Percentiles rank a stretch among this genome's conserved stretches.
Conservation (phyloP, 2,329 filamentous ascomycete species). For the Leptographium lundbergii region DNA sequence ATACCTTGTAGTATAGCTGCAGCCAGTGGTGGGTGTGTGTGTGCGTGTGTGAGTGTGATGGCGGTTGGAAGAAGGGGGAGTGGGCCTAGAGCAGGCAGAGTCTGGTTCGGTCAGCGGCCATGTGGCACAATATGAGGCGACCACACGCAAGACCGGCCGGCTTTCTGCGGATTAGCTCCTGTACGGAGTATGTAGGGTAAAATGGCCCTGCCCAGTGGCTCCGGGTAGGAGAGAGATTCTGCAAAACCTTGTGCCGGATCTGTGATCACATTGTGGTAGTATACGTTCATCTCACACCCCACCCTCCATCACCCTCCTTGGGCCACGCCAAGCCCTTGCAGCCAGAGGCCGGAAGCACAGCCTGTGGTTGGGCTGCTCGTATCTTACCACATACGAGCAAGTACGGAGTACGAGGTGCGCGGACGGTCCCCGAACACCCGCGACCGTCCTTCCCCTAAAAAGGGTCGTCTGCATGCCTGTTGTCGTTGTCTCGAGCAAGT, state of each 20-base stretch:
- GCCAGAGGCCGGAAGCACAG: neutral
- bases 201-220: neutral
- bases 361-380: neutral
- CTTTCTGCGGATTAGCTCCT: neutral
- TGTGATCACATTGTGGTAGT: neutral
- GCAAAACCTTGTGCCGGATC: constrained; percentile 2
- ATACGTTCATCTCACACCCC: neutral
- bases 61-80: neutral
- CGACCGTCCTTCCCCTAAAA: too few species aligned
- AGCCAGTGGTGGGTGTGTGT: neutral
- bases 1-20: neutral
- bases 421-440: too few species aligned
- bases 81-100: neutral
- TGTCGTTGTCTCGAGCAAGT: too few species aligned
- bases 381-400: too few species aligned
- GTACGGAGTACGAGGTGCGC: too few species aligned
- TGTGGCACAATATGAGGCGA: constrained; percentile 2
- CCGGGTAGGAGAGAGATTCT: neutral
- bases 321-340: neutral
- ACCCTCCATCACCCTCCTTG: neutral
- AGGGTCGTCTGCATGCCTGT: too few species aligned
- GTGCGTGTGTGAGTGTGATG: neutral
- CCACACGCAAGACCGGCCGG: neutral
- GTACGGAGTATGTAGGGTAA: neutral
- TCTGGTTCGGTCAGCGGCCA: neutral